Conservation (phyloP, 768 basidiomycete species). For the Hericium coralloides region DNA sequence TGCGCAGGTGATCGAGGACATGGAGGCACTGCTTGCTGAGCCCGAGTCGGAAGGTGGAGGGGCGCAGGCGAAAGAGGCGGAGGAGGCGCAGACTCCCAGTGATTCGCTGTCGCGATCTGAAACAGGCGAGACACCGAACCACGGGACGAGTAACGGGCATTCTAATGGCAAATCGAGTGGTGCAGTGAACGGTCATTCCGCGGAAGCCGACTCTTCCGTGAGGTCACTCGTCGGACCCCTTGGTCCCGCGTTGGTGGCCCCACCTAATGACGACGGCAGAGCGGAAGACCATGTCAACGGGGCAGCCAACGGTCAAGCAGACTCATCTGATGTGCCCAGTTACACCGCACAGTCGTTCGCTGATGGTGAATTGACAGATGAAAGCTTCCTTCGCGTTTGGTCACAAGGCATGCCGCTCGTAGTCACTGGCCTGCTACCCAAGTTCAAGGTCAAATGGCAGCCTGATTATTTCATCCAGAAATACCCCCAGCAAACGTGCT, state of each 20-base stretch:
- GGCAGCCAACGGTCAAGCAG: not conserved
- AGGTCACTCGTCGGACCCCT: not conserved
- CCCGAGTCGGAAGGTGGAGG: conserved; percentile 7
- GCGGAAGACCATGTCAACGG: not conserved
- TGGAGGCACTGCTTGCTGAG: conserved; percentile 45
- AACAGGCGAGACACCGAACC: not conserved
- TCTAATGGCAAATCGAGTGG: not conserved
- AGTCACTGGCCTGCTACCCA: conserved; percentile 53
- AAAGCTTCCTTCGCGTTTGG: conserved; percentile 67
- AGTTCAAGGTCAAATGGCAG: conserved; percentile 68
- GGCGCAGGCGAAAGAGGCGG: not conserved
- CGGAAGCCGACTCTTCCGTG: not conserved
- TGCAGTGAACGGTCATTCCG: not conserved
- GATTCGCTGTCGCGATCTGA: not conserved
- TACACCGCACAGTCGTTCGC: conserved; percentile 37
- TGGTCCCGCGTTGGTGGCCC: not conserved
- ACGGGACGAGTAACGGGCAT: not conserved
- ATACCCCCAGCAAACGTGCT: conserved; percentile 53
- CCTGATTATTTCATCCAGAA: conserved; percentile 73
- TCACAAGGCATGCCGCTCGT: conserved; percentile 65
- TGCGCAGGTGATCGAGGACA: conserved; percentile 51
- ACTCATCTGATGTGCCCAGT: conserved; percentile 16
- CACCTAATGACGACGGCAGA: not conserved
- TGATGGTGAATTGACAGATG: conserved; percentile 43
- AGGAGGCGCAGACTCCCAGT: not conserved